A percentile compares a stretch with the other conserved stretches of the same genome.
phyloP scores from a whole-genome alignment of 352 stramenopile species.

The Globisporangium spinosum region DNA sequence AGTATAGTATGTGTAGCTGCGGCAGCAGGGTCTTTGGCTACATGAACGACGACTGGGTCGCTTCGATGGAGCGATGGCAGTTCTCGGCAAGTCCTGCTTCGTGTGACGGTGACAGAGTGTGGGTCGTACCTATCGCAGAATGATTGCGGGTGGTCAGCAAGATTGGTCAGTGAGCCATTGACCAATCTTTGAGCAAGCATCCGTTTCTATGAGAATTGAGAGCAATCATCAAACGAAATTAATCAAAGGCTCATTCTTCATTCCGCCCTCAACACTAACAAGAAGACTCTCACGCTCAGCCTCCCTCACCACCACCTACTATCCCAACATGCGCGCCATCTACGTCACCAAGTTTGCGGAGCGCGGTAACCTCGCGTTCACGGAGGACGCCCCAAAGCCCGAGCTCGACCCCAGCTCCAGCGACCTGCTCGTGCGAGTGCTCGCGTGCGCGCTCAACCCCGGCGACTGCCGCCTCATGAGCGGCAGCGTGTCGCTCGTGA shows the following conservation, averaged over 20 bases:
- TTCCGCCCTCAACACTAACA: neutral
- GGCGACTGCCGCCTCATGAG: slow-evolving; percentile 35
- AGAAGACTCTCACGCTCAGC: neutral
- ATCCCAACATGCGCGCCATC: slow-evolving; percentile 31
- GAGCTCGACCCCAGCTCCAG: slow-evolving; percentile 16
- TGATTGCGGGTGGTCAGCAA: neutral
- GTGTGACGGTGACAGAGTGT: neutral
- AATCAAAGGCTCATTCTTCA: neutral
- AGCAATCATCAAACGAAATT: too few relatives aligned
- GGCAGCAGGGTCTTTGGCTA: too few relatives aligned
- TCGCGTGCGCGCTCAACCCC: slow-evolving; percentile 31
- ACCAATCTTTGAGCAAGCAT: neutral
- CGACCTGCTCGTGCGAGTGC: slow-evolving; percentile 30
- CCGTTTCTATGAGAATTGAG: too few relatives aligned
- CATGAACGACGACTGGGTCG: too few relatives aligned
- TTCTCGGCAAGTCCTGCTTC: too few relatives aligned
- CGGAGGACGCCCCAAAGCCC: slow-evolving; percentile 19
- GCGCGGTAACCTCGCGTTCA: slow-evolving; percentile 28
- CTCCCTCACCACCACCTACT: neutral
- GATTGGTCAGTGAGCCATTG: slow-evolving; percentile 1
- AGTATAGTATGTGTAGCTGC: too few relatives aligned
- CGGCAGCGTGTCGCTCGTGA: slow-evolving; percentile 33
- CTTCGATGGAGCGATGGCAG: too few relatives aligned
- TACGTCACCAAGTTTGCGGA: slow-evolving; percentile 33
- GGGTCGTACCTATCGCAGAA: neutral